These are phyloP conservation scores for Exophiala xenobiotica DNA, from an alignment of 2,329 filamentous ascomycete genomes.

Conservation along the genomic window DNA sequence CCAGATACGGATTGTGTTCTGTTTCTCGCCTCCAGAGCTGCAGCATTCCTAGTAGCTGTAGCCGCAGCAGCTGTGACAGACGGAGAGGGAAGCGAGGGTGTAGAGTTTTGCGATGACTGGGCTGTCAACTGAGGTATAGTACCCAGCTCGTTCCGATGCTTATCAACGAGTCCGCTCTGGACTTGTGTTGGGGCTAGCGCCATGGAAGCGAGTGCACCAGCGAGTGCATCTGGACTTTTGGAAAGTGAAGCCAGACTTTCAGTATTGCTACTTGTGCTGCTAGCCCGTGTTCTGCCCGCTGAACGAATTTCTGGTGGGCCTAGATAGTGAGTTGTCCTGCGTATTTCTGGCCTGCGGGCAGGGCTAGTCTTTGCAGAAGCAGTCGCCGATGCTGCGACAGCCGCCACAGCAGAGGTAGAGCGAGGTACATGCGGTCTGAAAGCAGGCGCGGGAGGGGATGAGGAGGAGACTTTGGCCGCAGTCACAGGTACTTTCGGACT, in stretches of 20 bases:
- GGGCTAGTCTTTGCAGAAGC: conserved; percentile 27
- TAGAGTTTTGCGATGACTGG: conserved; percentile 8
- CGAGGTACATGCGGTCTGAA: conserved; percentile 17
- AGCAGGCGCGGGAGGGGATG: conserved; percentile 13
- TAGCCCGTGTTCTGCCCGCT: conserved; percentile 12
- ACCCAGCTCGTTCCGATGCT: conserved; percentile 13
- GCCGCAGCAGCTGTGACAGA: conserved; percentile 20
- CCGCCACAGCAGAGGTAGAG: conserved; percentile 27
- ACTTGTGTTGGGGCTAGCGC: conserved; percentile 7
- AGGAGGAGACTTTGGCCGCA: conserved; percentile 7
- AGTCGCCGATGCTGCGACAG: conserved; percentile 23
- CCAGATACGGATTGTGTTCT: conserved; percentile 12
- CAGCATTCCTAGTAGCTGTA: conserved; percentile 22
- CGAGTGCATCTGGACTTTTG: conserved; percentile 21
- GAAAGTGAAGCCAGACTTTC: conserved; percentile 9
- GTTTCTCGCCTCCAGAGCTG: conserved; percentile 13
- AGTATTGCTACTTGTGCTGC: conserved; percentile 20
- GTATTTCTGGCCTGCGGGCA: conserved; percentile 17
- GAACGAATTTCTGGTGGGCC: conserved; percentile 7
- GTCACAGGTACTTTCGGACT: conserved; percentile 11
- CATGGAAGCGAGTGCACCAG: conserved; percentile 25
- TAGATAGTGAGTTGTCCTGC: conserved; percentile 16
- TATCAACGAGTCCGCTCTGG: conserved; percentile 13
- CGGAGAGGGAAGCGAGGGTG: conserved; percentile 9
- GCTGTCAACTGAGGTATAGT: conserved; percentile 11